phyloP scores from a whole-genome alignment of 2,329 filamentous ascomycete genomes.

The Aspergillus cejpii region DNA sequence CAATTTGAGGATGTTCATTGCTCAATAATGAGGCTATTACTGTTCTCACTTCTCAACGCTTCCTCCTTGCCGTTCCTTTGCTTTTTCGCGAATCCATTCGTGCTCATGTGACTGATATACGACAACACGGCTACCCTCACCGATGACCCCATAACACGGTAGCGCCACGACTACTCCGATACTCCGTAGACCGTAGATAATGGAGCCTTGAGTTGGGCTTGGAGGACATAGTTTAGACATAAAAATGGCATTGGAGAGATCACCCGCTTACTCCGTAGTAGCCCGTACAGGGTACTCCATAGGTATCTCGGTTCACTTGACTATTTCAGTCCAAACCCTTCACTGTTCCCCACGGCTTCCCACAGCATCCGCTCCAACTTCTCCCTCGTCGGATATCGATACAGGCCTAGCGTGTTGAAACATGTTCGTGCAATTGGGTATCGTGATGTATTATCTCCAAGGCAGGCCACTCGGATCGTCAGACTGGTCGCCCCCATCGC shows the following conservation, averaged over 20 bases:
- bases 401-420: conserved; percentile 78
- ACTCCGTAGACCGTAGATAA: too few relatives aligned
- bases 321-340: conserved; percentile 78
- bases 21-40: neutral
- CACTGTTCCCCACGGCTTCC: conserved; percentile 81
- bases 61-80: neutral
- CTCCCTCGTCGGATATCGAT: conserved; percentile 60
- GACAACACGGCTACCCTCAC: neutral
- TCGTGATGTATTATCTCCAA: conserved; percentile 65
- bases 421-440: conserved; percentile 85
- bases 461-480: conserved; percentile 66
- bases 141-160: too few relatives aligned
- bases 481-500: conserved; percentile 78
- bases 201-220: too few relatives aligned
- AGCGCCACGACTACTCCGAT: too few relatives aligned
- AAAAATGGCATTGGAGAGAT: neutral
- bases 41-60: neutral
- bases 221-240: too few relatives aligned
- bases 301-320: neutral
- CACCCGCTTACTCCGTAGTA: conserved; percentile 1
- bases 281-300: conserved; percentile 8
- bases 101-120: neutral
- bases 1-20: neutral
- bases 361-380: conserved; percentile 68
- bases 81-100: neutral